These are phyloP conservation scores for Phoenix roebelenii DNA, from an alignment of 176 grass and related monocot genomes.

Conservation along the genomic window DNA sequence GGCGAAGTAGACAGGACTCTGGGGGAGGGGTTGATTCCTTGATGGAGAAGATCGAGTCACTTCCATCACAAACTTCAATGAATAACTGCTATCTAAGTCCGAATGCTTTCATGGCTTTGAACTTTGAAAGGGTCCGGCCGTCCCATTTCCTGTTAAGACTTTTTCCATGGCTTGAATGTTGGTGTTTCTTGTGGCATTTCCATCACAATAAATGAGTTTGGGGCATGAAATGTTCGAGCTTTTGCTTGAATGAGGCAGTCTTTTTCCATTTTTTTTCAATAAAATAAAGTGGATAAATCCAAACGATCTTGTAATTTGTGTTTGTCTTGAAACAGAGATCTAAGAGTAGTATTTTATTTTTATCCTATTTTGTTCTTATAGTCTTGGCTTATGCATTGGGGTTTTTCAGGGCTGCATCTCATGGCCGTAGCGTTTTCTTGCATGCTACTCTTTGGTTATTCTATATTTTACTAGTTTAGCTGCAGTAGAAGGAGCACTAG, in stretches of 20 bases:
- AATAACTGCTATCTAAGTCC: too few species aligned
- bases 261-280: conserved; percentile 11
- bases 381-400: neutral
- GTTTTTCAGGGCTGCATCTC: too few species aligned
- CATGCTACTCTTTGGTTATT: too few species aligned
- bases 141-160: too few species aligned
- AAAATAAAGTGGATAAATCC: conserved; percentile 32
- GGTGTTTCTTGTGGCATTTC: conserved; percentile 34
- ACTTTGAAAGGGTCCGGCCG: too few species aligned
- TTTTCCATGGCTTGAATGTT: conserved; percentile 25
- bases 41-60: too few species aligned
- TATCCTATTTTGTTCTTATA: conserved; percentile 20
- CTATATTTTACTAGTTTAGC: too few species aligned
- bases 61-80: too few species aligned
- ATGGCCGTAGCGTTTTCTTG: too few species aligned
- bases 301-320: conserved; percentile 43
- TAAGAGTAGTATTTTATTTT: conserved; percentile 17
- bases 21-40: conserved; percentile 8
- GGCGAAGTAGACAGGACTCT: conserved; percentile 32
- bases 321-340: conserved; percentile 40
- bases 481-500: too few species aligned
- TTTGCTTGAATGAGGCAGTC: conserved; percentile 31
- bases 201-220: conserved; percentile 38
- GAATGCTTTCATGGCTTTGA: too few species aligned
- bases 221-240: conserved; percentile 37